Conservation (phyloP, 2,329 filamentous ascomycete genomes). For the Exophiala dermatitidis region DNA sequence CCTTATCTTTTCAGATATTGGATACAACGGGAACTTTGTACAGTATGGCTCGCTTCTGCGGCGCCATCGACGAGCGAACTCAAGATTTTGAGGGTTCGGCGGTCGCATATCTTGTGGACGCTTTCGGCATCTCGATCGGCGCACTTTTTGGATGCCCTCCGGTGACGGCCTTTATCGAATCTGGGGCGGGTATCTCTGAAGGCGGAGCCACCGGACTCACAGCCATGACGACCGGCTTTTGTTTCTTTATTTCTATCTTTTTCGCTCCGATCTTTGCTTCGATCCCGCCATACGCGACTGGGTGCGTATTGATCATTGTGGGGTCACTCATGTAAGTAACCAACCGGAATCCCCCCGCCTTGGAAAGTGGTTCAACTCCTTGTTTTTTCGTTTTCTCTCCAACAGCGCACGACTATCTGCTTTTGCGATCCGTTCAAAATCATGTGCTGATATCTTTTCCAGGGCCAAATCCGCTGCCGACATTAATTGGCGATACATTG, state of each 20-base stretch:
- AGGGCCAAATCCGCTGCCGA: slow-evolving; percentile 50
- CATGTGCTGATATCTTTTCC: neutral
- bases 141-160: slow-evolving; percentile 70
- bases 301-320: slow-evolving; percentile 78
- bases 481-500: slow-evolving; percentile 84
- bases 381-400: too few species aligned
- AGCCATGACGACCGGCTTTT: slow-evolving; percentile 67
- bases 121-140: slow-evolving; percentile 70
- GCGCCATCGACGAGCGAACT: slow-evolving; percentile 70
- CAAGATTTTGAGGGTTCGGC: slow-evolving; percentile 84
- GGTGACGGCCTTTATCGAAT: slow-evolving; percentile 81
- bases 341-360: too few species aligned
- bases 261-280: slow-evolving; percentile 87
- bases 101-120: slow-evolving; percentile 76
- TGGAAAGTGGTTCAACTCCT: too few species aligned
- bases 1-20: slow-evolving; percentile 48
- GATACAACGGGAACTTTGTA: slow-evolving; percentile 82
- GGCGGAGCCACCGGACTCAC: slow-evolving; percentile 81
- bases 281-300: slow-evolving; percentile 83
- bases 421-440: too few species aligned
- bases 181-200: slow-evolving; percentile 82
- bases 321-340: slow-evolving; percentile 74
- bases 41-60: slow-evolving; percentile 79
- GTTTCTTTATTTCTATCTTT: slow-evolving; percentile 81
- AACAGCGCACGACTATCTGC: too few species aligned